phyloP scores from a whole-genome alignment of 108 stramenopile species.

The Nitzschia sp. region DNA sequence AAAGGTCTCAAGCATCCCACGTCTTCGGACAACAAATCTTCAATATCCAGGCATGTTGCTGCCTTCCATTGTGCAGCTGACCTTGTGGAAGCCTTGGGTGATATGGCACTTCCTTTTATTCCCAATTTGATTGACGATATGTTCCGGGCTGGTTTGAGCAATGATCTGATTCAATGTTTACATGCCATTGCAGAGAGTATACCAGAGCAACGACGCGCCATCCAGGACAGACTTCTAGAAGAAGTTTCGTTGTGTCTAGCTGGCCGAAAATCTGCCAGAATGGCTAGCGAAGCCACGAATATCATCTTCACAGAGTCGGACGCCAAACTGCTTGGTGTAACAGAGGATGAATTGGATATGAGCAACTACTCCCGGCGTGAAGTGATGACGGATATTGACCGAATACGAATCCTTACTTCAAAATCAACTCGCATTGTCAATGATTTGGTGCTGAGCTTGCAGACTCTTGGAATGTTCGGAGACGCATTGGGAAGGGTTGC shows the following conservation, averaged over 20 bases:
- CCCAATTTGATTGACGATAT: constrained; percentile 81
- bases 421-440: constrained; percentile 49
- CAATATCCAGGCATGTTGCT: constrained; percentile 40
- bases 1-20: constrained; percentile 31
- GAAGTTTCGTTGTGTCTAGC: constrained; percentile 82
- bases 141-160: constrained; percentile 85
- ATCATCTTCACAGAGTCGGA: neutral
- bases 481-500: constrained; percentile 56
- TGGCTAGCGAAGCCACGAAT: constrained; percentile 36
- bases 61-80: constrained; percentile 89
- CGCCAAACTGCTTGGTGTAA: neutral
- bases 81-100: constrained; percentile 87
- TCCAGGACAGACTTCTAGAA: constrained; percentile 86
- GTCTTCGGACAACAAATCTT: constrained; percentile 6
- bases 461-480: constrained; percentile 85
- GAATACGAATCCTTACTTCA: constrained; percentile 52
- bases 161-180: constrained; percentile 85
- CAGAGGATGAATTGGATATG: neutral
- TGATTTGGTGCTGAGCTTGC: constrained; percentile 75
- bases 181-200: constrained; percentile 73
- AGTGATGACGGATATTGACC: constrained; percentile 2
- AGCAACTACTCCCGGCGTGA: neutral
- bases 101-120: constrained; percentile 65
- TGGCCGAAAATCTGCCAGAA: constrained; percentile 52
- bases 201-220: constrained; percentile 60